Percentiles rank a stretch among this genome's conserved stretches.
phyloP scores from a whole-genome alignment of 2,329 filamentous ascomycete genomes.

The Stagonosporopsis vannaccii region DNA sequence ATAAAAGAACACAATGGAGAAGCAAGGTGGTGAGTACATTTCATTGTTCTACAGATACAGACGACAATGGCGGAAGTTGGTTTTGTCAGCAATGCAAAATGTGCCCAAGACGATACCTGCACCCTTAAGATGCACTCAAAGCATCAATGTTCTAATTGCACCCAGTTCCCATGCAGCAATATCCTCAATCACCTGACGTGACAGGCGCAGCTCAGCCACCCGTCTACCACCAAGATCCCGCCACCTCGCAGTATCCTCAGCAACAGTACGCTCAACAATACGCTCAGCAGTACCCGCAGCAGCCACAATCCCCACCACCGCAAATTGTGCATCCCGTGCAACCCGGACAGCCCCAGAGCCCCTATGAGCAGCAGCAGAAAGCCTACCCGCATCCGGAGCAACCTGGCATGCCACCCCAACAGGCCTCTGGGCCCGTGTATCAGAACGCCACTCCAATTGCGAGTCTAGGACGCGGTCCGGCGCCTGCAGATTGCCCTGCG shows the following conservation, averaged over 20 bases:
- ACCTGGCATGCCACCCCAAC: conserved; percentile 46
- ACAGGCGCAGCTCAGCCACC: conserved; percentile 38
- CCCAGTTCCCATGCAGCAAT: conserved; percentile 49
- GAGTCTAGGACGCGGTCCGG: conserved; percentile 43
- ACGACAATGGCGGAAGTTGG: neutral
- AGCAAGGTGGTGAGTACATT: conserved; percentile 43
- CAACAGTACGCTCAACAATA: conserved; percentile 13
- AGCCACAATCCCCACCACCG: conserved; percentile 34
- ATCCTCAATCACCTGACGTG: conserved; percentile 42
- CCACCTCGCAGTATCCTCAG: conserved; percentile 30
- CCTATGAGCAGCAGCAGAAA: conserved; percentile 12
- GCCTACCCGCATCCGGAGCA: conserved; percentile 21
- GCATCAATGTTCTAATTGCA: conserved; percentile 21
- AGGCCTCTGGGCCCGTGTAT: conserved; percentile 43
- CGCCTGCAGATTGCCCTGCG: conserved; percentile 57
- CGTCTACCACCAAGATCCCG: conserved; percentile 45
- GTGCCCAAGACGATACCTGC: neutral
- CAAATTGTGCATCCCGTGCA: conserved; percentile 20
- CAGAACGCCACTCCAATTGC: conserved; percentile 48
- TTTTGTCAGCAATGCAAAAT: neutral
- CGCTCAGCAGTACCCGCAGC: conserved; percentile 14
- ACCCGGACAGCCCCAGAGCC: neutral
- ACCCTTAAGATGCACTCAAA: neutral
- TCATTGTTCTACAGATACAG: neutral
- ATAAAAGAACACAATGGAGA: conserved; percentile 40